Evolutionary conservation across 495 filamentous ascomycete species (phyloP), one percentile per base, ranked within the genome.

Genomic region (Penicilliopsis zonata): DNA sequence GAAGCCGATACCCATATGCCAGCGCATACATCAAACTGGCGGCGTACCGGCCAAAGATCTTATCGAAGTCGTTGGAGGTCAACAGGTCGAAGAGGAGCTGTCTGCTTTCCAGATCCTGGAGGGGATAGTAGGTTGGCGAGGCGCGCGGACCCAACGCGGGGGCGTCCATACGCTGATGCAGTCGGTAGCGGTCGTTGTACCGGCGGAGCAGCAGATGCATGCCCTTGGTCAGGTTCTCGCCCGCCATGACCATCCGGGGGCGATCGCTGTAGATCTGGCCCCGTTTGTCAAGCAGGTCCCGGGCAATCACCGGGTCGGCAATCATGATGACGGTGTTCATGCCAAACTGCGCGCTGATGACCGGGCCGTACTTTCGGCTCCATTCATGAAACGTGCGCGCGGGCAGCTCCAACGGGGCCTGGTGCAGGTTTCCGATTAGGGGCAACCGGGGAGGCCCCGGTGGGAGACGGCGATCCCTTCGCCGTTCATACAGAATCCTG

Each of bases 371-470:
- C 12, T 33, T 38, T 29, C 45, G 13, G 35, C 21, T 14, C 49
- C 46, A 53, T 36, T 38, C 14, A 12, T 31, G 9, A 20, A 40
- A 47, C 5, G 18, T 36, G 3, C 10, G 13, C 30, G 34, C 36
- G 5, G 30, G 29, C 5, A 8, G 26, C 12, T n/a, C 18, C 12
- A 28, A 27, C 8, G 40, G 45, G 4, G 18, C 19, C 20, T 52
- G 42, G 24, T 43, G 42, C 18, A 49, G 24, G 28, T 49, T 52
- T 13, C 49, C 49, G 15, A 49, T 38, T 5, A 52, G 14, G 5
- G 49, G 49, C 1, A 52, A 22, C 6, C 21, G 21, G 6, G 6
- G 21, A 6, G 21, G 21, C 6, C 21, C 21, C 6, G 21, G 21
- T 6, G 21, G 21, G 21, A 23, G 21, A 6, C 6, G 10, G 21